Conservation (phyloP, 2,329 filamentous ascomycete genomes). For the Myriosclerotinia duriaeana region DNA sequence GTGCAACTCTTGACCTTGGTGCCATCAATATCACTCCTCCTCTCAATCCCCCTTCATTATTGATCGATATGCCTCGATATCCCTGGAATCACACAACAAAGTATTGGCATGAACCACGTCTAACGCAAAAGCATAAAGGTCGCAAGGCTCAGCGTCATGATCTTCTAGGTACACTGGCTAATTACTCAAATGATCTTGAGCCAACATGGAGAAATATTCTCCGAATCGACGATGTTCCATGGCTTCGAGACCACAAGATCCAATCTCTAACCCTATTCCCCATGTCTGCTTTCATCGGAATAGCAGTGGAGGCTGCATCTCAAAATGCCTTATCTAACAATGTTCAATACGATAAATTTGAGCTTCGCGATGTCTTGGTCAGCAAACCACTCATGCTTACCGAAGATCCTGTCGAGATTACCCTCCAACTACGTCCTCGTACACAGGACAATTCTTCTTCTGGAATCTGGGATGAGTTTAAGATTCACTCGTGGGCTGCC, state of each 20-base stretch:
- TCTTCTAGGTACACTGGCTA: constrained; percentile 15
- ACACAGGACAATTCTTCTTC: constrained; percentile 43
- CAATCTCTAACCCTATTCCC: constrained; percentile 43
- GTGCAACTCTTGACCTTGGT: constrained; percentile 46
- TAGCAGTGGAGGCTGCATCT: constrained; percentile 39
- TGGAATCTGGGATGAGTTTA: constrained; percentile 22
- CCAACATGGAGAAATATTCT: constrained; percentile 23
- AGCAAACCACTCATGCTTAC: constrained; percentile 22
- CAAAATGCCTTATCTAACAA: constrained; percentile 31
- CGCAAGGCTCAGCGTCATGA: constrained; percentile 14
- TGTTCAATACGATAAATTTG: constrained; percentile 42
- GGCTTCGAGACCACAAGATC: constrained; percentile 48
- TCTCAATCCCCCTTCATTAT: constrained; percentile 21
- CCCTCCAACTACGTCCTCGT: constrained; percentile 48
- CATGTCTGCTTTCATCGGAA: constrained; percentile 37
- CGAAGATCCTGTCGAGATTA: constrained; percentile 49
- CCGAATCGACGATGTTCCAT: constrained; percentile 19
- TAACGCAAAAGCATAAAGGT: constrained; percentile 44
- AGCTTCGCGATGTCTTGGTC: constrained; percentile 18
- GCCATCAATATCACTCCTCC: constrained; percentile 49
- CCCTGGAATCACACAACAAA: constrained; percentile 53
- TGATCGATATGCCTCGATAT: constrained; percentile 49
- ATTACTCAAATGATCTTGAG: constrained; percentile 20
- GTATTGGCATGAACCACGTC: constrained; percentile 55
- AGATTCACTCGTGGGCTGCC: constrained; percentile 14